Evolutionary conservation across 2,329 filamentous ascomycete species (phyloP), one percentile per base, ranked within the genome.

Genomic region (Calycina herbarum): DNA sequence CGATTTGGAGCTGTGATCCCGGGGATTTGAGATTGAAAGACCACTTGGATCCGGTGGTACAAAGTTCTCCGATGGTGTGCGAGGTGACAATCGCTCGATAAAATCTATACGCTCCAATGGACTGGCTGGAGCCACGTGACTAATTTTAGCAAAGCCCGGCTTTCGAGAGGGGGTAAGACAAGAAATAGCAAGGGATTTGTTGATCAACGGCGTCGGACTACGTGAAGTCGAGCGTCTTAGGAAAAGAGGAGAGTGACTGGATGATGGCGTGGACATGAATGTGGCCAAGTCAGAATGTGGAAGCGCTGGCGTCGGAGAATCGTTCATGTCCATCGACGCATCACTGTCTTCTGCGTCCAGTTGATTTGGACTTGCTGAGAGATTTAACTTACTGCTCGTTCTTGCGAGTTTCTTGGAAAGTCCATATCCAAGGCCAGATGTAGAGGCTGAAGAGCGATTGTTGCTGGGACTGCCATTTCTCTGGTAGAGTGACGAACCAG

Each of bases 41-140:
- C 87, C 87, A 77, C 91, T 96, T 0, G 93, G 89, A 75, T 97
- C 94, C 6, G 90, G 89, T 31, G 91, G 90, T 31, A 89, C 83
- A 73, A 92, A 84, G 63, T 83, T 85, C 67, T 95, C 93, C 59
- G 87, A 86, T 0, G 94, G 94, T 0, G 94, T 97, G 66, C 86
- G 90, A 20, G 93, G 92, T 10, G 91, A 86, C 20, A 78, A 69
- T 40, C 73, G 76, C 72, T 77, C 81, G 75, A 74, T 80, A 74
- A 76, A 86, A 77, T 79, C 83, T 76, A 79, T 82, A 78, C 78
- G 82, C 73, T 85, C 83, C 69, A 87, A 78, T 61, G 89, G 86
- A 77, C 84, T 90, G 68, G 86, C 89, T 87, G 82, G 76, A 82
- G 79, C 76, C 71, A 80, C 74, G 73, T 76, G 75, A 73, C 74